Evolutionary conservation across 352 stramenopile genomes (phyloP).

Genomic region (Globisporangium middletonii): DNA sequence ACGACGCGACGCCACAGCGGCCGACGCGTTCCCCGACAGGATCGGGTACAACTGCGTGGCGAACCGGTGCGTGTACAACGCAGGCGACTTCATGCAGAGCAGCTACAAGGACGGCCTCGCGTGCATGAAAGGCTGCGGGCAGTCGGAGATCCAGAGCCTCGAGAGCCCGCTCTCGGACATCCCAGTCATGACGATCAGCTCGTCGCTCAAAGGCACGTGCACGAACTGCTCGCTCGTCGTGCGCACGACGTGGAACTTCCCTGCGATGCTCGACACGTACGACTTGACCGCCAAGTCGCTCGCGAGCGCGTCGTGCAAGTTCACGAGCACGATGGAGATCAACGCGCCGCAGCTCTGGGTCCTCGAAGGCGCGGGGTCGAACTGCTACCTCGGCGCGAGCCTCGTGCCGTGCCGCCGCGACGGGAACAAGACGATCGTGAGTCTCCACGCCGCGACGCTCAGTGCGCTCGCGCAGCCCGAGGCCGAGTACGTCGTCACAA

Average conservation of each 20-base stretch:
- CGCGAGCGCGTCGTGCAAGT: constrained; percentile 29
- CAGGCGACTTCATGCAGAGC: constrained; percentile 17
- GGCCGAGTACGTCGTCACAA: constrained; percentile 39
- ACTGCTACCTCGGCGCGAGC: constrained; percentile 27
- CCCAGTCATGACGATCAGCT: constrained; percentile 33
- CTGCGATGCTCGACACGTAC: constrained; percentile 58
- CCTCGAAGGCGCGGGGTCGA: constrained; percentile 28
- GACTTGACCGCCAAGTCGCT: constrained; percentile 43
- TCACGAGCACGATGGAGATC: constrained; percentile 39
- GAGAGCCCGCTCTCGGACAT: constrained; percentile 44
- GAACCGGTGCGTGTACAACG: constrained; percentile 43
- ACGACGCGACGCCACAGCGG: neutral
- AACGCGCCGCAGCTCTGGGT: constrained; percentile 55
- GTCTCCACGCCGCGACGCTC: constrained; percentile 31
- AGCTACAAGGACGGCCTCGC: constrained; percentile 36
- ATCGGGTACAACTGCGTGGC: constrained; percentile 44
- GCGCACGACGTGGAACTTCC: constrained; percentile 64
- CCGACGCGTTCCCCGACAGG: constrained; percentile 24
- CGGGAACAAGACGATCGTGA: constrained; percentile 52
- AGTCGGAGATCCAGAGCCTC: constrained; percentile 36
- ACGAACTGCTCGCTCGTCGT: constrained; percentile 55
- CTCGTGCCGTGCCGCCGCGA: constrained; percentile 37
- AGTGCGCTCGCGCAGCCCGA: constrained; percentile 28
- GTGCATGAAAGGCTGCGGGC: constrained; percentile 45
- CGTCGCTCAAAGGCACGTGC: constrained; percentile 67